Conservation (phyloP, 352 stramenopile species). For the Saprolegnia diclina region DNA sequence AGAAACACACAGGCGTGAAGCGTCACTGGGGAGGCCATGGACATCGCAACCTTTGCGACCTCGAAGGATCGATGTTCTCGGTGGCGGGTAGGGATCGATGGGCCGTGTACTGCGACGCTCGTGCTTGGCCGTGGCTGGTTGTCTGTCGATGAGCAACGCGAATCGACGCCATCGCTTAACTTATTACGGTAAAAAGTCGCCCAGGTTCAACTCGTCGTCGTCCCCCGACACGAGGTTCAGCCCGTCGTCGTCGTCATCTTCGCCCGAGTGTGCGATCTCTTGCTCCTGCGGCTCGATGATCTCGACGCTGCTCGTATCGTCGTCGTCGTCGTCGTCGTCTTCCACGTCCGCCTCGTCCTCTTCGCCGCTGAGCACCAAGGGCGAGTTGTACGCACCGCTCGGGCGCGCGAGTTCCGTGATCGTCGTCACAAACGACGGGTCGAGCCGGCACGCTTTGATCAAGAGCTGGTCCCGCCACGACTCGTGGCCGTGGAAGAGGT, state of each 20-base stretch:
- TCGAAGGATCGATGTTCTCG: too few species aligned
- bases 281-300: neutral
- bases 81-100: too few species aligned
- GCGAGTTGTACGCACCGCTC: conserved; percentile 22
- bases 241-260: conserved; percentile 11
- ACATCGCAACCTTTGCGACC: too few species aligned
- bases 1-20: too few species aligned
- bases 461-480: conserved; percentile 25
- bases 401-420: conserved; percentile 22
- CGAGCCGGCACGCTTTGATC: conserved; percentile 22
- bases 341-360: conserved; percentile 23
- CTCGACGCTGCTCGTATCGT: neutral
- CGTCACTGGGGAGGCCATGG: too few species aligned
- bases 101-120: too few species aligned
- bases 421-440: conserved; percentile 23
- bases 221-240: conserved; percentile 14
- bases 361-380: conserved; percentile 21
- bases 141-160: too few species aligned
- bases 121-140: too few species aligned
- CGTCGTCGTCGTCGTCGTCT: conserved; percentile 14
- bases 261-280: neutral
- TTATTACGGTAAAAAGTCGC: conserved; percentile 18
- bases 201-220: conserved; percentile 16
- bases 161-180: too few species aligned
- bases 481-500: conserved; percentile 25